Evolutionary conservation across 805 yeast genomes (phyloP), one percentile per base, ranked within the genome.

Genomic region (Metschnikowia anglica): DNA sequence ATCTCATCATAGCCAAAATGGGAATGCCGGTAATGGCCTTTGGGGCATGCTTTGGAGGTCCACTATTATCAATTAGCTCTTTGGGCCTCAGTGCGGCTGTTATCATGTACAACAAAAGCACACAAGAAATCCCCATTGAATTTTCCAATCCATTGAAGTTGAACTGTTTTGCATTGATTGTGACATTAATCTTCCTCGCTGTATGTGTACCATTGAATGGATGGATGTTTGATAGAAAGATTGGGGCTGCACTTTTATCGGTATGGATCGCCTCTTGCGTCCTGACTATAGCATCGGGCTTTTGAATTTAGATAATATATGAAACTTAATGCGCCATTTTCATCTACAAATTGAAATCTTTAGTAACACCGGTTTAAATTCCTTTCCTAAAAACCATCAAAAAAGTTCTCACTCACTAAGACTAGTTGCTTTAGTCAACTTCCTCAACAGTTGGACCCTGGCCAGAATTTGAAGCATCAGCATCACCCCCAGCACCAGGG

Each of bases 21-120:
- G 96, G 96, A 0, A 81, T 79, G 65, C 87, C 96, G 0, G 73
- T 85, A 34, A 85, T 91, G 85, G 97, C 97, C 0, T 70, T 93
- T n/a, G 86, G 93, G 21, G 97, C 97, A 0, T 90, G 98, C 57
- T 85, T 90, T 60, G 98, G 97, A 0, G 88, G 97, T 1, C 98
- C 98, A 0, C 64, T 91, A 44, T 61, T 93, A 31, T 84, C 89
- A 40, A 66, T 93, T 9, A 70, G 90, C 29, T 95, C 97, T 0
- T 66, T 91, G 46, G 97, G 97, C 0, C 55, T 83, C 4, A 84
- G 86, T 52, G 41, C 52, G 5, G 35, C 42, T 11, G 34, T 52
- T 12, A 32, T 50, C 5, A 48, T 52, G 54, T 40, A 44, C 13
- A 39, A 30, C 2, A 23, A 27, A 2, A 44, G 46, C 10, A 19